Evolutionary conservation across 2,329 filamentous ascomycete species (phyloP).

Genomic region (Aspergillus sp.): DNA sequence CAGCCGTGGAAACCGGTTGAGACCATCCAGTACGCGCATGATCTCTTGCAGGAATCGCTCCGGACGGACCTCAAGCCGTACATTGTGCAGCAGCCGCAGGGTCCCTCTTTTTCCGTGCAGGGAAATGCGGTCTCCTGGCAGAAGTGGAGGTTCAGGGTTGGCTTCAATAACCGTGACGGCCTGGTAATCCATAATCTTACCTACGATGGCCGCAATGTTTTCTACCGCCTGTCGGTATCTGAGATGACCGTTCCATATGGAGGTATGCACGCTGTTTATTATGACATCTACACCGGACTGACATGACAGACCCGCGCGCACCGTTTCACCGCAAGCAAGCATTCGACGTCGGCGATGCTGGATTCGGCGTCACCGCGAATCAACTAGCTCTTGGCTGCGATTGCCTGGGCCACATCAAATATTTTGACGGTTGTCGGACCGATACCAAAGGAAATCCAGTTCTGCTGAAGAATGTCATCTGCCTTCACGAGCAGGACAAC

Average conservation of each 20-base stretch:
- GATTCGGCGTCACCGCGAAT: conserved; percentile 59
- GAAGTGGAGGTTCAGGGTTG: conserved; percentile 54
- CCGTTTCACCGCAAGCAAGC: conserved; percentile 63
- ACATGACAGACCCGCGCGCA: conserved; percentile 47
- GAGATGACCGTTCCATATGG: conserved; percentile 53
- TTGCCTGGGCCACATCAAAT: conserved; percentile 62
- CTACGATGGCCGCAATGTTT: conserved; percentile 54
- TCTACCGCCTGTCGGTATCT: conserved; percentile 57
- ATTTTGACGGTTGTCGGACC: conserved; percentile 51
- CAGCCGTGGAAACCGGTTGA: conserved; percentile 48
- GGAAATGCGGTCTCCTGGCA: conserved; percentile 55
- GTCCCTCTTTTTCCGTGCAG: conserved; percentile 51
- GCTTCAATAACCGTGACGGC: conserved; percentile 56
- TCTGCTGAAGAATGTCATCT: conserved; percentile 56
- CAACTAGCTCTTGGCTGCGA: conserved; percentile 62
- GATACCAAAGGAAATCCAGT: conserved; percentile 51
- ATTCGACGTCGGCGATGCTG: conserved; percentile 61
- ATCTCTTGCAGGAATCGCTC: conserved; percentile 55
- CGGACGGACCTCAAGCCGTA: conserved; percentile 58
- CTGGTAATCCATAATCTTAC: conserved; percentile 59
- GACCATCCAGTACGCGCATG: conserved; percentile 48
- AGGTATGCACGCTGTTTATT: conserved; percentile 20
- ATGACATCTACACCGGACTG: too few relatives aligned
- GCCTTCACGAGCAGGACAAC: conserved; percentile 62
- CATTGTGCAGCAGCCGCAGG: conserved; percentile 56